Evolutionary conservation across 495 filamentous ascomycete genomes (phyloP).

Genomic region (Beverwykella pulmonaria): DNA sequence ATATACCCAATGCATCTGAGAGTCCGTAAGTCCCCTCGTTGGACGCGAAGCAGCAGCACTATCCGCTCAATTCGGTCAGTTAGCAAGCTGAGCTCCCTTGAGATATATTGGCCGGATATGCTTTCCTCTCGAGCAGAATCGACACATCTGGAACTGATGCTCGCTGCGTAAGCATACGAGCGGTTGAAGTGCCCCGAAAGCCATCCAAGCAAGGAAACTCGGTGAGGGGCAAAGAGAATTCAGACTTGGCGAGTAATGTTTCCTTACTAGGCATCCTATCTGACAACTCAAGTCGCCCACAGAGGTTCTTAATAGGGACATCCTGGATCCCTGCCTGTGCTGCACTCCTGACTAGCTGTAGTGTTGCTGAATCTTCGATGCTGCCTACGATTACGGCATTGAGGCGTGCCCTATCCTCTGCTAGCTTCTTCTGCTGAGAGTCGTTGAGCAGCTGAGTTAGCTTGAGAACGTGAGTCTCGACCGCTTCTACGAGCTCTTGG

Average conservation of each 20-base stretch:
- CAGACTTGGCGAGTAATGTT: neutral
- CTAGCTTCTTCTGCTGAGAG: neutral
- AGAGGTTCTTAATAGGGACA: neutral
- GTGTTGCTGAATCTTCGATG: neutral
- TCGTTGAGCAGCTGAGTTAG: constrained; percentile 1
- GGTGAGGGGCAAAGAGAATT: neutral
- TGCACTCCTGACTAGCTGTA: neutral
- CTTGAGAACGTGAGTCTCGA: neutral
- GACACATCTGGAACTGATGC: neutral
- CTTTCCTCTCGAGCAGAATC: neutral
- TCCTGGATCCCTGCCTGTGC: neutral
- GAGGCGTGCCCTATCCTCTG: neutral
- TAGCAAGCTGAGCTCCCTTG: neutral
- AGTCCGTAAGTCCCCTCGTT: neutral
- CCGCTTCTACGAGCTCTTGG: neutral
- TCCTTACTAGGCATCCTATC: neutral
- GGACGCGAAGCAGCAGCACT: neutral
- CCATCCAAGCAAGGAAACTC: constrained; percentile 1
- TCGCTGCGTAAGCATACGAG: neutral
- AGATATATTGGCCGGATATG: neutral
- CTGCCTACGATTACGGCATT: neutral
- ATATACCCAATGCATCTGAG: neutral
- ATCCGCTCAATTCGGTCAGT: neutral
- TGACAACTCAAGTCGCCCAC: neutral
- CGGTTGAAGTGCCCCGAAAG: neutral